Conservation (phyloP, 108 stramenopile genomes). For the Skeletonema potamos region DNA sequence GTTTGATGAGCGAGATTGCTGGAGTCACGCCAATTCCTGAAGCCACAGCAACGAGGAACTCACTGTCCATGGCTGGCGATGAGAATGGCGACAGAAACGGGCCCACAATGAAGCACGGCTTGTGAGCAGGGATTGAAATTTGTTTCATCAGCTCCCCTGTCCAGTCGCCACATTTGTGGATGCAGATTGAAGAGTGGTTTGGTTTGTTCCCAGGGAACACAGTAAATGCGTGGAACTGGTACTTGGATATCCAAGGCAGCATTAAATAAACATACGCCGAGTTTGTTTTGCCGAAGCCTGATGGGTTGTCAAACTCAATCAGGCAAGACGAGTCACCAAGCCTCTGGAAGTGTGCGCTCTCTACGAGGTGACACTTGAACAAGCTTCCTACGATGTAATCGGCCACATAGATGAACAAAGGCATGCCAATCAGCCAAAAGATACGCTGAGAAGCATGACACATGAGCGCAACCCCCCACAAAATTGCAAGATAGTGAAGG, state of each 20-base stretch:
- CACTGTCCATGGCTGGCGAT: conserved; percentile 36
- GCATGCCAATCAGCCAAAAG: conserved; percentile 24
- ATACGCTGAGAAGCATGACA: conserved; percentile 28
- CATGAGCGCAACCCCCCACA: conserved; percentile 23
- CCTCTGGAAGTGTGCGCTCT: conserved; percentile 22
- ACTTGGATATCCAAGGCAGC: conserved; percentile 32
- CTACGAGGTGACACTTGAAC: conserved; percentile 13
- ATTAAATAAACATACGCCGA: conserved; percentile 42
- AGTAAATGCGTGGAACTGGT: conserved; percentile 44
- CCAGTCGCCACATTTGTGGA: conserved; percentile 41
- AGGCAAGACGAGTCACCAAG: conserved; percentile 27
- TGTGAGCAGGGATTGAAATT: conserved; percentile 27
- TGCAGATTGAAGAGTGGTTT: conserved; percentile 31
- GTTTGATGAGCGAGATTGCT: conserved; percentile 27
- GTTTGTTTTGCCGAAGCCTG: conserved; percentile 40
- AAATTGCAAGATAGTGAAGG: conserved; percentile 17
- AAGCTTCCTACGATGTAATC: conserved; percentile 15
- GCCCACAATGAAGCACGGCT: conserved; percentile 33
- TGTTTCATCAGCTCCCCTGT: conserved; percentile 31
- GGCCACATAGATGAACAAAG: conserved; percentile 6
- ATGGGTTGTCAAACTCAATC: conserved; percentile 37
- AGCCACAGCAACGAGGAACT: conserved; percentile 38
- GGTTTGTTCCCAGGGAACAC: conserved; percentile 34
- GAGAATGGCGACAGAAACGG: conserved; percentile 43
- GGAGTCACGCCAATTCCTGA: conserved; percentile 49